phyloP scores from a whole-genome alignment of 1,284 basidiomycete genomes.

The Ceratorhiza oryzae-sativae region DNA sequence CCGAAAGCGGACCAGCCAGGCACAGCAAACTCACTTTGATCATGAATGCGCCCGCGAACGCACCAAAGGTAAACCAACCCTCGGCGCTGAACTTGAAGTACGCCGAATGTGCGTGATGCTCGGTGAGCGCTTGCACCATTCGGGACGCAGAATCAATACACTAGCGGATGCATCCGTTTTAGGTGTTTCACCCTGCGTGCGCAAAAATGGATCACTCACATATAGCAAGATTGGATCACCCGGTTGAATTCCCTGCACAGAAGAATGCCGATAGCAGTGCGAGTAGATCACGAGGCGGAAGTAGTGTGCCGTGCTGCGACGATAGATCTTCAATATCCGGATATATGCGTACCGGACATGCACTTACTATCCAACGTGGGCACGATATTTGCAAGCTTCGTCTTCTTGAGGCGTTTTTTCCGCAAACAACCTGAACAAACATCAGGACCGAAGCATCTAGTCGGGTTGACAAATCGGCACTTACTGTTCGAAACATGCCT shows the following conservation, averaged over 20 bases:
- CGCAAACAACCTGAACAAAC: slow-evolving; percentile 10
- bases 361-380: slow-evolving; percentile 27
- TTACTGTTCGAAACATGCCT: slow-evolving; percentile 9
- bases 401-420: slow-evolving; percentile 3
- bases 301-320: slow-evolving; percentile 16
- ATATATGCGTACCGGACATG: slow-evolving; percentile 2
- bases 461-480: background rate
- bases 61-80: slow-evolving; percentile 38
- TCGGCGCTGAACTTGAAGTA: slow-evolving; percentile 37
- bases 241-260: background rate
- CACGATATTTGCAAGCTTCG: slow-evolving; percentile 13
- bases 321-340: background rate
- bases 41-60: slow-evolving; percentile 35
- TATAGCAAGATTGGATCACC: background rate
- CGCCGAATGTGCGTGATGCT: slow-evolving; percentile 28
- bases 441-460: background rate
- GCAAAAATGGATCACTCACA: background rate
- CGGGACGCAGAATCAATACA: slow-evolving; percentile 27
- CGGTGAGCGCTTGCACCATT: slow-evolving; percentile 28
- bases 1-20: background rate
- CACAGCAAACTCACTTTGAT: slow-evolving; percentile 10
- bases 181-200: background rate
- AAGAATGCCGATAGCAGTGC: background rate
- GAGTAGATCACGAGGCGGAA: slow-evolving; percentile 36
- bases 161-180: background rate